Evolutionary conservation across 345 rosid species (phyloP), one percentile per base, ranked within the genome.

Genomic region (Ceriops tagal): DNA sequence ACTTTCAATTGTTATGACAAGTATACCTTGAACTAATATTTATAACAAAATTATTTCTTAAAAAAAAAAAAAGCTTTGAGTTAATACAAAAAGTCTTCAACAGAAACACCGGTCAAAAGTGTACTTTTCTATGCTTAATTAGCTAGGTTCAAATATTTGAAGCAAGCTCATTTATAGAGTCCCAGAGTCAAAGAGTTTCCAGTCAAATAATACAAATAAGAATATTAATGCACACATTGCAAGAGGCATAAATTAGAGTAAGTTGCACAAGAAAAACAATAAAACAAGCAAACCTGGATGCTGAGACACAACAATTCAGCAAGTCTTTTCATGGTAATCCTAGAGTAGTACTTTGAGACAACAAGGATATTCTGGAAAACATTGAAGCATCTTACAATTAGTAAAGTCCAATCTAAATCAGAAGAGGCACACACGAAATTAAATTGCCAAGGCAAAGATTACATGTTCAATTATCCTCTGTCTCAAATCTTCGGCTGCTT

Each of bases 381-480:
- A 73, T 24, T 13, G 68, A 67, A 53, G 15, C 21, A 53, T 16
- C 21, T 69, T n/a, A 57, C 11, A 31, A 30, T 55, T n/a, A 65
- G 20, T 53, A 70, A 65, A 43, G 49, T 30, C 32, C 43, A 22
- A 43, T 34, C n/a, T 53, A 59, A 58, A n/a, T 53, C 30, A 15
- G 6, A 26, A 35, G 16, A 56, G n/a, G 26, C 5, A 19, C 30
- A 5, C 28, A 6, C 22, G 72, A 67, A 68, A 65, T 24, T 22
- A n/a, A 20, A 27, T 56, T 24, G 13, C 21, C 6, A 2, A 27
- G 18, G 51, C 16, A 47, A 56, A 53, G 9, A 37, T 75, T 83
- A 90, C 99, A 64, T 96, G 99, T 81, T 96, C 99, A 68, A 96
- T 96, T 65, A 92, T 86, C 79, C 99, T 89, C 60, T 80, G 89